Evolutionary conservation across 139 green algal species (phyloP).

Genomic region (Micractinium sp.): DNA sequence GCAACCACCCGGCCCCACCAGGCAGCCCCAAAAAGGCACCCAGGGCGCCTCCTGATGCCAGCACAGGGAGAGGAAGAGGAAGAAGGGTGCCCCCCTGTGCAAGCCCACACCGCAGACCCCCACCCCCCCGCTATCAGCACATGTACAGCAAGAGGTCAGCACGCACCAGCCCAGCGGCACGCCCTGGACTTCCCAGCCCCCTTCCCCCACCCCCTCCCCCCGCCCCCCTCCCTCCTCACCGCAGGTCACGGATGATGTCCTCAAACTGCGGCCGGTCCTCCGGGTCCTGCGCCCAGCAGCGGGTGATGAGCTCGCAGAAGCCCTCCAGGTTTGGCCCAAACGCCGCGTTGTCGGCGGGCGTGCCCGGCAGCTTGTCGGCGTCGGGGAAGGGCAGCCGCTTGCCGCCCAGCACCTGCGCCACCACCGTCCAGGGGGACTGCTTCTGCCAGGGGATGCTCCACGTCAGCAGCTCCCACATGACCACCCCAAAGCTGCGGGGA

Average conservation of each 20-base stretch:
- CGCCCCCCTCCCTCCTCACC: neutral
- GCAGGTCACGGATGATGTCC: constrained; percentile 41
- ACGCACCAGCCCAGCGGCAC: no score
- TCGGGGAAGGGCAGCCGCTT: constrained; percentile 5
- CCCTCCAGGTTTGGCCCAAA: constrained; percentile 32
- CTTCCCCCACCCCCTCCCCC: no score
- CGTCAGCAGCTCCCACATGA: constrained; percentile 69
- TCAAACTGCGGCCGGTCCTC: constrained; percentile 63
- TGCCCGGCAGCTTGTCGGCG: constrained; percentile 8
- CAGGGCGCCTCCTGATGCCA: no score
- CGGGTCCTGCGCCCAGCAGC: constrained; percentile 75
- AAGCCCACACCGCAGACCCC: no score
- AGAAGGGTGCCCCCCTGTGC: no score
- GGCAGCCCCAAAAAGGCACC: no score
- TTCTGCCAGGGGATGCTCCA: constrained; percentile 75
- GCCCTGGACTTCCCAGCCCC: no score
- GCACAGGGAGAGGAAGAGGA: no score
- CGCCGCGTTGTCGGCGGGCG: neutral
- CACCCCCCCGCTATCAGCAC: no score
- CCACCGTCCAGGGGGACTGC: constrained; percentile 47
- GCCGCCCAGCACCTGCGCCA: neutral
- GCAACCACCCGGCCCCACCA: no score
- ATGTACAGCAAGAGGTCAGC: no score
- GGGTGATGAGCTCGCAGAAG: constrained; percentile 68
- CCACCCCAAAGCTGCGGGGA: constrained; percentile 1